These are phyloP conservation scores for Zoysia pacifica DNA, from an alignment of 176 grass and related monocot genomes.

Conservation along the genomic window DNA sequence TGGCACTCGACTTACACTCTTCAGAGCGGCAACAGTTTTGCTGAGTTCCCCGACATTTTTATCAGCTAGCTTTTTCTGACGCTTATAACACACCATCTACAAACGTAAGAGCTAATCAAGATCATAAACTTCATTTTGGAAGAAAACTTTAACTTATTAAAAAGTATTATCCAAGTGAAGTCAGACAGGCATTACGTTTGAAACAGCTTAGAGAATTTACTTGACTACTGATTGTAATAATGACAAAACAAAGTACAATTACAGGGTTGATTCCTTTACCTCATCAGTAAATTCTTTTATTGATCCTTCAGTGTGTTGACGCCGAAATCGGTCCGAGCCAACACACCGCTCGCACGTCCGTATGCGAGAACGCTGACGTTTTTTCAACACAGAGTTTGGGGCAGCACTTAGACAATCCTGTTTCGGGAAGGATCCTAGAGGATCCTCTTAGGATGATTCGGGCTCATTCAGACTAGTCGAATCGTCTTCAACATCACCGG, in stretches of 20 bases:
- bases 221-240: background rate
- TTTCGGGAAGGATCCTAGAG: too few relatives aligned
- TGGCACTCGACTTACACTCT: constrained; percentile 25
- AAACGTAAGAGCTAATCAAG: constrained; percentile 7
- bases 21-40: background rate
- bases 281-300: constrained; percentile 3
- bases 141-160: background rate
- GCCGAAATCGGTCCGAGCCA: too few relatives aligned
- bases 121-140: background rate
- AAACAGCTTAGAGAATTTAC: constrained; percentile 3
- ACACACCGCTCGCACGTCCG: too few relatives aligned
- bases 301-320: constrained; percentile 4
- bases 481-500: too few relatives aligned
- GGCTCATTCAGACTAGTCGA: too few relatives aligned
- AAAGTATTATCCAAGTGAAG: background rate
- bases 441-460: too few relatives aligned
- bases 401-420: too few relatives aligned
- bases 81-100: background rate
- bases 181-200: background rate
- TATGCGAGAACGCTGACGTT: too few relatives aligned
- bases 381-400: too few relatives aligned
- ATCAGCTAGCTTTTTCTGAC: background rate
- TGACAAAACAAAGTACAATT: background rate
- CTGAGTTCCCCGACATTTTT: constrained; percentile 10
- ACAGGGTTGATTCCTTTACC: constrained; percentile 27